Evolutionary conservation across 176 grass and related monocot species (phyloP).

Genomic region (Poa annua): DNA sequence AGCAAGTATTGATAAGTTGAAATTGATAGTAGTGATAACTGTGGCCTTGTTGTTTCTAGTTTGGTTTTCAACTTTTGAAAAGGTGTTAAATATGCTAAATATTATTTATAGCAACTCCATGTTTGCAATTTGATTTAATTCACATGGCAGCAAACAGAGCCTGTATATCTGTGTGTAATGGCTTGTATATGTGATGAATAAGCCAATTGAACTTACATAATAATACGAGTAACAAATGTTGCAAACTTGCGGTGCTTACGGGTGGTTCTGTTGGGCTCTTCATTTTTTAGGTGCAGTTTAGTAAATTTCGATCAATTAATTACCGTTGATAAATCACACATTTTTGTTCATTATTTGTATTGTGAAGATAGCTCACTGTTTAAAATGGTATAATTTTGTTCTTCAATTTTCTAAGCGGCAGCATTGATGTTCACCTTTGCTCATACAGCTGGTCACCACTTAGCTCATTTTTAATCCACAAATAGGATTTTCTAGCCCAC

Average conservation of each 20-base stretch:
- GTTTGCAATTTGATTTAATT: conserved; percentile 10
- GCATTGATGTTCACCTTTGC: background rate
- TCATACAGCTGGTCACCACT: background rate
- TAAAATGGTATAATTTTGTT: conserved; percentile 10
- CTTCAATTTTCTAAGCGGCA: background rate
- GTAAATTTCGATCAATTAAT: background rate
- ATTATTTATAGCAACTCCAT: conserved; percentile 11
- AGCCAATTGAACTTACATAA: conserved; percentile 8
- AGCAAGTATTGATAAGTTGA: conserved; percentile 21
- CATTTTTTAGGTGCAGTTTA: background rate
- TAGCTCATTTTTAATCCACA: background rate
- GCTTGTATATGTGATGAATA: background rate
- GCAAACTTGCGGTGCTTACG: background rate
- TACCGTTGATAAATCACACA: background rate
- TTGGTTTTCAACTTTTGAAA: conserved; percentile 19
- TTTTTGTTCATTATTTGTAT: background rate
- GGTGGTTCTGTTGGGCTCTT: conserved; percentile 15
- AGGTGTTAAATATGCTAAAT: conserved; percentile 19
- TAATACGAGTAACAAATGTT: background rate
- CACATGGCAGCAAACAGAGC: background rate
- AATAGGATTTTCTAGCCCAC: background rate
- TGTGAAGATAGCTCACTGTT: conserved; percentile 5
- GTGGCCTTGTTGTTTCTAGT: conserved; percentile 19
- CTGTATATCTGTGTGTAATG: background rate
- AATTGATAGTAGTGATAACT: background rate